Base-by-base conservation (phyloP, 116 monocot genomes). In the Posidonia oceanica region DNA sequence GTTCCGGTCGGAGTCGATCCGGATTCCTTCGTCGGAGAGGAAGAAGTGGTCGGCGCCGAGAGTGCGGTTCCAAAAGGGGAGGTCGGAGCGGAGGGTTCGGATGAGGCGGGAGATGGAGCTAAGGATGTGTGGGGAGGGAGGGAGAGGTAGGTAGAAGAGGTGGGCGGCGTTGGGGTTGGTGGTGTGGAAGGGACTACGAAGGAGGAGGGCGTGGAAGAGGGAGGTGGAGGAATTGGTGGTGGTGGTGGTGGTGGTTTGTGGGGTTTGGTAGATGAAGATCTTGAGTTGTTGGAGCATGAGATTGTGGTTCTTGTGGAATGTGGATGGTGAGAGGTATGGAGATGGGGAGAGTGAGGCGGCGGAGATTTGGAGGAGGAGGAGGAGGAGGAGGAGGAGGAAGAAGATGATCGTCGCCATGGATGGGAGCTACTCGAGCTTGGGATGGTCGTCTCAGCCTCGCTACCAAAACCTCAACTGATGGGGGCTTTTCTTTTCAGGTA, bases 261-360 rank as follows among this genome's bases (percentile, higher is more conserved):
- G 5, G 44, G 52, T 14, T 40, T 48, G 22, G 13, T 44, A 48
- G 29, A 36, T 39, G 39, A 11, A 23, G 11, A 86, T 80, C 83
- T 87, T 80, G 16, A 91, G 22, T 56, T 91, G 85, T 64, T 85
- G 72, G 65, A 77, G 73, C 79, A 91, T 70, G 59, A 74, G 68
- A 74, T 83, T 79, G 75, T 73, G 41, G 71, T 91, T 85, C 61
- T 83, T 82, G 29, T 61, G 61, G 61, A 61, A 61, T 13, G 23
- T 61, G 11, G 61, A 22, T 10, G 61, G 29, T 61, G 61, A 61
- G 21, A 61, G 61, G 21, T 61, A 61, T 13, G 21, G 61, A 61
- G 14, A 13, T 61, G 10, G 20, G 61, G 29, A 12, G n/a, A 23
- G 13, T 12, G 7, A 13, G 36, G 3, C 7, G 21, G 29, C 13